A percentile compares a stretch with the other conserved stretches of the same genome.
Conservation (phyloP, 2,329 filamentous ascomycete genomes). For the Aspergillus brunneoviolaceus region DNA sequence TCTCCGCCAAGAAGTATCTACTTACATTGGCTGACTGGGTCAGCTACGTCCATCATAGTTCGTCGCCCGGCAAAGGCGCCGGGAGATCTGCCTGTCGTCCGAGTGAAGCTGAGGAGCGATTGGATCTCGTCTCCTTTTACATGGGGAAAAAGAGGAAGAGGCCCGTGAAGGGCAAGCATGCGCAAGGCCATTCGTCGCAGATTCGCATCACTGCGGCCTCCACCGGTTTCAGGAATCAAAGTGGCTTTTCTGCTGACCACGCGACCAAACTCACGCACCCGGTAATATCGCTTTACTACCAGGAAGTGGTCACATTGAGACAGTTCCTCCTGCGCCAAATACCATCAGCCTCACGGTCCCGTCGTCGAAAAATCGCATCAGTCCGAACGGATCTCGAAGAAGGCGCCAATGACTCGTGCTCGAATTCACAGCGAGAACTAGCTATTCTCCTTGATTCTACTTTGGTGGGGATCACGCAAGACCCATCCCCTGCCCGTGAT, state of each 20-base stretch:
- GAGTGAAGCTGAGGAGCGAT: not conserved
- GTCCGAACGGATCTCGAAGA: conserved; percentile 22
- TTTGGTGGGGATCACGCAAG: conserved; percentile 58
- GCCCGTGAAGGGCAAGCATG: conserved; percentile 26
- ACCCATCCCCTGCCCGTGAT: conserved; percentile 31
- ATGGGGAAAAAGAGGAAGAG: conserved; percentile 44
- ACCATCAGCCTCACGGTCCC: conserved; percentile 62
- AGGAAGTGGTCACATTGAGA: conserved; percentile 64
- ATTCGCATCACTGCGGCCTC: conserved; percentile 27
- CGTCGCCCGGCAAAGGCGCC: not conserved
- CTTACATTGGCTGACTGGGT: not conserved
- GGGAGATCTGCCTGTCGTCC: not conserved
- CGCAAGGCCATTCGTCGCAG: conserved; percentile 19
- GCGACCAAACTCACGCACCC: conserved; percentile 48
- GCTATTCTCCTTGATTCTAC: conserved; percentile 66
- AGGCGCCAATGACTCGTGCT: conserved; percentile 15
- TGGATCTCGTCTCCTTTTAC: not conserved
- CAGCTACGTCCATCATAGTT: not conserved
- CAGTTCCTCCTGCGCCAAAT: conserved; percentile 67
- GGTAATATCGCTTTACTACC: conserved; percentile 69
- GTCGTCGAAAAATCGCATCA: conserved; percentile 47
- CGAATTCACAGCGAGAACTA: conserved; percentile 34
- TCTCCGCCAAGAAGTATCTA: not conserved
- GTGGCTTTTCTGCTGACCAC: conserved; percentile 11
- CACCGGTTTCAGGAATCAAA: conserved; percentile 19